Evolutionary conservation across 768 basidiomycete species (phyloP), one percentile per base, ranked within the genome.

Genomic region (Suillus decipiens): DNA sequence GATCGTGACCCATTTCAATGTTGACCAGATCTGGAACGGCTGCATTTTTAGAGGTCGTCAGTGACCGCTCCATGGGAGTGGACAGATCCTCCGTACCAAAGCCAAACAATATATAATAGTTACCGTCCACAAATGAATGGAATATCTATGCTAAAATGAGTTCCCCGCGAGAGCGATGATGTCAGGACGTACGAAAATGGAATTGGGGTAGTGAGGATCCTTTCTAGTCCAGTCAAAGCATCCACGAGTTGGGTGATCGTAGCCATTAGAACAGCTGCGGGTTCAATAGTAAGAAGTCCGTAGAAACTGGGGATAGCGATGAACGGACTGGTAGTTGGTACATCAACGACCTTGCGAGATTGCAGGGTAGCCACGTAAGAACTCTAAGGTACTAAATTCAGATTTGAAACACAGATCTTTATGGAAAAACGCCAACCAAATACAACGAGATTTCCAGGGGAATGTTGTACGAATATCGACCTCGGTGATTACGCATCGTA

Each of bases 131-230:
- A 91, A 75, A 69, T 91, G 90, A 39, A 87, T 76, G 2, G 85
- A 85, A 68, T 89, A 89, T 47, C 87, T 89, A 65, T 24, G 6
- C 55, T 37, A 17, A 56, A 24, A 56, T 56, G 55, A 56, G 55
- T 56, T 56, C 55, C 37, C 55, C 36, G 55, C 55, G 14, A 39
- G 15, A 39, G 31, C 8, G 4, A 42, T 24, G 14, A 31, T 31
- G 10, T 22, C 28, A 51, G 3, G 5, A 74, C 82, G 47, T 66
- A 89, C 83, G 88, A 90, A 75, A 89, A 90, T 11, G 89, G 90
- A 51, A 92, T 89, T 3, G 89, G 89, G 1, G 89, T 89, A 0
- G 89, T 90, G 5, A 92, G 78, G 64, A 90, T 89, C 47, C 90
- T 78, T 68, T 92, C 89, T 1, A 91, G 77, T 5, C 87, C 86